These are phyloP conservation scores for Vitis rupestris DNA, from an alignment of 164 flowering plant genomes.

Conservation along the genomic window DNA sequence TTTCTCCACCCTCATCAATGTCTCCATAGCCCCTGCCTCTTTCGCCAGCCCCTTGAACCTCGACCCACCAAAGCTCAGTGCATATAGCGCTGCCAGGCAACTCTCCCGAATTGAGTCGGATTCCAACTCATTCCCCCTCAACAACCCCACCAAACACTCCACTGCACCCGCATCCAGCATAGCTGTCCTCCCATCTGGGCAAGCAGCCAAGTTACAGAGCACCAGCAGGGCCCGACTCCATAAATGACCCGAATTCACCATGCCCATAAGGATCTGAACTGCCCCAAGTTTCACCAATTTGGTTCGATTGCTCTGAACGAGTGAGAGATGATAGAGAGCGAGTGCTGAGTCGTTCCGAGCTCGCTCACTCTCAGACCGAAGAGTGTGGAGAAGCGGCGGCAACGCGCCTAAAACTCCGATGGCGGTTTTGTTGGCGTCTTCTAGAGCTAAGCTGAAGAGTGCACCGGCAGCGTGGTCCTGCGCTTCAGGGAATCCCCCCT, in stretches of 20 bases:
- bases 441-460: conserved; percentile 43
- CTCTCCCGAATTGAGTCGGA: conserved; percentile 31
- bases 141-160: conserved; percentile 29
- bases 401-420: conserved; percentile 48
- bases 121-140: conserved; percentile 20
- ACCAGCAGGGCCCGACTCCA: conserved; percentile 25
- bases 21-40: conserved; percentile 34
- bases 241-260: conserved; percentile 33
- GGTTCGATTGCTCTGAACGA: conserved; percentile 34
- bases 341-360: conserved; percentile 33
- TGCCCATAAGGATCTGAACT: conserved; percentile 22
- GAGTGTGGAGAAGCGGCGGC: conserved; percentile 33
- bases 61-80: conserved; percentile 39
- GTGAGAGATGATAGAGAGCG: conserved; percentile 42
- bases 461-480: conserved; percentile 52
- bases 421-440: conserved; percentile 41
- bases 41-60: conserved; percentile 44
- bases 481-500: conserved; percentile 47
- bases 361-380: conserved; percentile 29
- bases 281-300: conserved; percentile 40
- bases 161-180: conserved; percentile 47
- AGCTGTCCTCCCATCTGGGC: conserved; percentile 32
- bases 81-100: conserved; percentile 29
- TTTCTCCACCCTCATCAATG: conserved; percentile 25
- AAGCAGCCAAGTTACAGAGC: conserved; percentile 32